Base-by-base conservation (phyloP, 1,284 basidiomycete genomes). In the Butyriboletus appendiculatus region DNA sequence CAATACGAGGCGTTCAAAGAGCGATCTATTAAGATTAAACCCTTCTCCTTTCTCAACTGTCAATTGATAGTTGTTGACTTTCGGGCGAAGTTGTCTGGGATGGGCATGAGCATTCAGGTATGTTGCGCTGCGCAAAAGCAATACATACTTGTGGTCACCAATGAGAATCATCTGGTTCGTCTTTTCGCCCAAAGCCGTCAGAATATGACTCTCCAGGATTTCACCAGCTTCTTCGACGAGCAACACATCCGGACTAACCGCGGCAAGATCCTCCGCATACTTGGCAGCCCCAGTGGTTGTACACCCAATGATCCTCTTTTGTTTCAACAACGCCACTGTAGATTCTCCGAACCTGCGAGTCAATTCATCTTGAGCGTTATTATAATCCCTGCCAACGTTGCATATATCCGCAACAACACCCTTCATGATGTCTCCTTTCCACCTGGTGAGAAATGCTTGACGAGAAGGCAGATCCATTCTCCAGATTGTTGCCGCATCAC, bases 221-320 rank as follows among this genome's bases (percentile, higher is more conserved):
- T 88, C 86, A 12, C 86, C 86, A 0, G 85, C 85, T 64, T 88
- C 86, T 64, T 88, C 86, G 0, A 88, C 82, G 2, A 88, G 70
- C 1, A 88, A 63, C 0, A 87, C 75, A 14, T 76, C 73, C 0
- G 82, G 81, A 4, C 65, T 62, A 3, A 76, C 80, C 0, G 67
- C 73, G 8, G 73, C 73, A 24, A 87, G 76, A 34, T 71, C 70
- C 8, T 74, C 69, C 0, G 71, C 69, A 56, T 82, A 85, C 61
- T 80, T 87, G 2, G 86, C 85, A 0, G 86, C 86, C 2, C 76
- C 85, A 0, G 85, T 87, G 0, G 85, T 86, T 0, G 85, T 88
- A 56, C 84, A 86, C 0, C 77, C 85, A 14, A 87, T 81, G 48
- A 87, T 81, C n/a, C 79, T 73, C 66, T 82, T 84, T 38, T 48